Evolutionary conservation across 2,329 filamentous ascomycete genomes (phyloP).

Genomic region (Colletotrichum lentis): DNA sequence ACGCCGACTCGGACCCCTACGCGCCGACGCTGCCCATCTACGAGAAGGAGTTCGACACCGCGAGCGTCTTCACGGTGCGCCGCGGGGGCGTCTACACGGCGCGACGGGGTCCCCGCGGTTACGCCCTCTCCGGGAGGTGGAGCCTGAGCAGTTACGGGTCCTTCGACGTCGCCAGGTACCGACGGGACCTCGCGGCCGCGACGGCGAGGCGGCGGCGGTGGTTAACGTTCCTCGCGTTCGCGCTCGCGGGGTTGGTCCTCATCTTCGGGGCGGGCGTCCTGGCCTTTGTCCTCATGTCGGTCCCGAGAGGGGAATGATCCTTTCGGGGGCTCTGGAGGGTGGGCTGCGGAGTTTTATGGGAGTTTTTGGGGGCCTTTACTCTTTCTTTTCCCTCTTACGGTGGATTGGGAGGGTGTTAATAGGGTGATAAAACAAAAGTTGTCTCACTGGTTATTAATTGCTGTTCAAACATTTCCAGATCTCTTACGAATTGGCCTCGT

Average conservation of each 20-base stretch:
- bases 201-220: not conserved
- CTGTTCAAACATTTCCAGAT: too few relatives aligned
- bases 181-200: not conserved
- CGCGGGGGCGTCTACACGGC: not conserved
- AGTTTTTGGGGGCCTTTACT: too few relatives aligned
- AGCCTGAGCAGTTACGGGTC: not conserved
- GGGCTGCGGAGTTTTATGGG: too few relatives aligned
- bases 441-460: too few relatives aligned
- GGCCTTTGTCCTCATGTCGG: slow-evolving; percentile 10
- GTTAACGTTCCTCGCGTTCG: slow-evolving; percentile 3
- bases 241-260: not conserved
- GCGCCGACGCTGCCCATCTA: slow-evolving; percentile 2
- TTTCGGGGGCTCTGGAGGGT: too few relatives aligned
- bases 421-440: too few relatives aligned
- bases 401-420: too few relatives aligned
- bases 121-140: not conserved
- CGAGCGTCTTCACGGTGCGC: not conserved
- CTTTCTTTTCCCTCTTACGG: not conserved
- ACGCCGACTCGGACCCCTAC: not conserved
- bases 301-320: not conserved
- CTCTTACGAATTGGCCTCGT: too few relatives aligned
- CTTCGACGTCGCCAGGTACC: not conserved
- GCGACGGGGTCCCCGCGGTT: not conserved
- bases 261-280: slow-evolving; percentile 13
- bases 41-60: not conserved